These are phyloP conservation scores for Datura wrightii DNA, from an alignment of 257 asterid species.

Conservation along the genomic window DNA sequence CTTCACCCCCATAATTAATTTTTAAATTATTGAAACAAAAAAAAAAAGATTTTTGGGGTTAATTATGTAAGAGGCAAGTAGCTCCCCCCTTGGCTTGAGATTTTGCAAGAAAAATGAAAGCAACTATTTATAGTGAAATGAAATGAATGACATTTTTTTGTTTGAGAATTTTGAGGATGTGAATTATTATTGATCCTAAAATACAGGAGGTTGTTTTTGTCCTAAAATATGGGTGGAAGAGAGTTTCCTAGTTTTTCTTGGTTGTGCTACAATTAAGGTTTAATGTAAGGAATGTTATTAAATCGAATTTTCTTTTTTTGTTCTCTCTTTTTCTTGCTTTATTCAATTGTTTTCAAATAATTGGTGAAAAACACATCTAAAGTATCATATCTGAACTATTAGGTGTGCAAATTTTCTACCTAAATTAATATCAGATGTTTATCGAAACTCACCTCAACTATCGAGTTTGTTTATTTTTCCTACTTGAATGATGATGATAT, in stretches of 20 bases:
- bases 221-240: neutral
- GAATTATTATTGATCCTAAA: neutral
- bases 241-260: neutral
- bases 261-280: neutral
- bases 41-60: neutral
- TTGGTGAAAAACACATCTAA: too few relatives aligned
- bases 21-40: neutral
- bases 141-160: neutral
- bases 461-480: too few relatives aligned
- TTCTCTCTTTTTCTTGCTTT: neutral
- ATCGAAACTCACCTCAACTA: too few relatives aligned
- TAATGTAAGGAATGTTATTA: slow-evolving; percentile 10
- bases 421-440: too few relatives aligned
- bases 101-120: neutral
- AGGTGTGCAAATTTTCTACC: too few relatives aligned
- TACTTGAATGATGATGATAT: too few relatives aligned
- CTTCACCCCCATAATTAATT: slow-evolving; percentile 27
- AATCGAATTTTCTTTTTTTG: neutral
- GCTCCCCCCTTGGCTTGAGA: neutral
- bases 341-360: neutral
- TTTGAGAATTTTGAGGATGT: slow-evolving; percentile 19
- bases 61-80: neutral
- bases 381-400: too few relatives aligned
- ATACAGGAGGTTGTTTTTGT: neutral
- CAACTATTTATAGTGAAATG: neutral